Conservation (phyloP, 306 rosid species). For the Astragalus membranaceus region DNA sequence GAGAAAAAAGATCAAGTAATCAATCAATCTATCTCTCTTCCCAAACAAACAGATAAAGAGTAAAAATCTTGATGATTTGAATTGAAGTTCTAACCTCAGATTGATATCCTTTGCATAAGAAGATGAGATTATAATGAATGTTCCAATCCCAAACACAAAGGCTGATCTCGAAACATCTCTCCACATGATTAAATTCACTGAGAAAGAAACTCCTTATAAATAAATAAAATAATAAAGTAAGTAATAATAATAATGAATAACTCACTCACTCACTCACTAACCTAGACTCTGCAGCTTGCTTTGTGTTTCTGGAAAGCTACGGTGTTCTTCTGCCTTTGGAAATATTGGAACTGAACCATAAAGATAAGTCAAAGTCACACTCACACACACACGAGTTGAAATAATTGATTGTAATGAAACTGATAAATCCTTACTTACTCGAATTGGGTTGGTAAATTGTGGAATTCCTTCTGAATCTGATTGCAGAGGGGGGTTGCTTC, state of each 20-base stretch:
- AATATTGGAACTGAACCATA: not conserved
- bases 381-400: not conserved
- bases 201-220: not conserved
- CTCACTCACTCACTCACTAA: not conserved
- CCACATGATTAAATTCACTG: constrained; percentile 93
- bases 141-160: constrained; percentile 67
- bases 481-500: constrained; percentile 41
- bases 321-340: constrained; percentile 34
- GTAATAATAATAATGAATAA: too few species aligned
- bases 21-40: too few species aligned
- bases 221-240: too few species aligned
- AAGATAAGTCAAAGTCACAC: not conserved
- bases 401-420: too few species aligned
- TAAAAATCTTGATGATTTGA: too few species aligned
- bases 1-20: constrained; percentile 10
- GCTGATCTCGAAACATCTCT: constrained; percentile 79
- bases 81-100: constrained; percentile 50
- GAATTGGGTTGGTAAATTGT: constrained; percentile 28
- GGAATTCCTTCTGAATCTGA: constrained; percentile 38
- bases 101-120: constrained; percentile 62
- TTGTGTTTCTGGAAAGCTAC: constrained; percentile 52
- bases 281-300: constrained; percentile 76
- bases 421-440: constrained; percentile 44
- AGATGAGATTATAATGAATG: constrained; percentile 58
- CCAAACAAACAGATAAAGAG: too few species aligned